Conservation (phyloP, 257 asterid genomes). For the Nicotiana sylvestris region DNA sequence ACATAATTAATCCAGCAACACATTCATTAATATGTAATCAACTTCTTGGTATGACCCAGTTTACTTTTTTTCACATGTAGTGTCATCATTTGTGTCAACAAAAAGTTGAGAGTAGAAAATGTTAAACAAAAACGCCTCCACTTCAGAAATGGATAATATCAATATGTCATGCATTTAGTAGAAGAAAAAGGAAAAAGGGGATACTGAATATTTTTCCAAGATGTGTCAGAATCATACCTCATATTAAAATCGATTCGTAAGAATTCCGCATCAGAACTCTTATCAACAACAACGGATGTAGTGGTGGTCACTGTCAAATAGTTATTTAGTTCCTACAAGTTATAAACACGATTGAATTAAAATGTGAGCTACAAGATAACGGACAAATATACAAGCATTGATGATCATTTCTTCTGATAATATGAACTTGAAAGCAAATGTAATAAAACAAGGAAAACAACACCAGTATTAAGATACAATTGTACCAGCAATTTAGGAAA, state of each 20-base stretch:
- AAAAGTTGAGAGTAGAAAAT: neutral
- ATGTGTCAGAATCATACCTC: conserved; percentile 41
- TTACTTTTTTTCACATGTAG: neutral
- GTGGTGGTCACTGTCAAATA: conserved; percentile 67
- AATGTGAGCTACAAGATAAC: neutral
- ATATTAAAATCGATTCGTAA: conserved; percentile 83
- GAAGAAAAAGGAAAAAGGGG: neutral
- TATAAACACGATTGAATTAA: conserved; percentile 16
- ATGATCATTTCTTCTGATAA: neutral
- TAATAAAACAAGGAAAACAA: neutral
- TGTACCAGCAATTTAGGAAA: neutral
- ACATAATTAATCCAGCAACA: neutral
- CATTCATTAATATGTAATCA: neutral
- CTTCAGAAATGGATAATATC: neutral
- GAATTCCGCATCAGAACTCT: conserved; percentile 86
- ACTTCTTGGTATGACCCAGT: neutral
- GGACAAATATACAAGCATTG: neutral
- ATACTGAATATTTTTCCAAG: neutral
- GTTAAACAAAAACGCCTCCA: neutral
- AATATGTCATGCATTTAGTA: neutral
- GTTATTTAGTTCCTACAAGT: conserved; percentile 68
- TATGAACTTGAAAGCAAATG: neutral
- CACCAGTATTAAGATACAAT: neutral
- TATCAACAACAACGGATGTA: conserved; percentile 74
- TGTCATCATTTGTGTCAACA: neutral